Percentiles rank a stretch among this genome's conserved stretches.
These are phyloP conservation scores for Pythium folliculosum DNA, from an alignment of 352 stramenopile species.

Conservation along the genomic window DNA sequence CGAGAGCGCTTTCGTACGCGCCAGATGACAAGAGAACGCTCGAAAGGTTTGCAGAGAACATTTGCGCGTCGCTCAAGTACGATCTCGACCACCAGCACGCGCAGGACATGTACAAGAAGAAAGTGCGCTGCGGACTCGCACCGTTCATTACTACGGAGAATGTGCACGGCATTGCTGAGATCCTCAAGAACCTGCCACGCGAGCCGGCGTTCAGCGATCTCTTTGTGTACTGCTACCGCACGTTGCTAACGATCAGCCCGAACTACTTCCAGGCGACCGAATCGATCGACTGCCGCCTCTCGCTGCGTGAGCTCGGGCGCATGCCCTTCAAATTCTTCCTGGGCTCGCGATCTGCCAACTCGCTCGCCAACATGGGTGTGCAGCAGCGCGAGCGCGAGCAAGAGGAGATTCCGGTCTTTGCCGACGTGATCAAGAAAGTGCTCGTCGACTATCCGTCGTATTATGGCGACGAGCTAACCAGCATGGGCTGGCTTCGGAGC, in stretches of 20 bases:
- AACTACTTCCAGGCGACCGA: constrained; percentile 63
- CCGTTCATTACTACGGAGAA: constrained; percentile 69
- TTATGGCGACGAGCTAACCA: constrained; percentile 71
- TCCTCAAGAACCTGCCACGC: constrained; percentile 77
- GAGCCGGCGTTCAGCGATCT: constrained; percentile 77
- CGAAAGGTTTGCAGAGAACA: constrained; percentile 75
- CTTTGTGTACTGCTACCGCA: constrained; percentile 71
- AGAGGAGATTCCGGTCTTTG: constrained; percentile 48
- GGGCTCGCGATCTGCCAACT: constrained; percentile 51
- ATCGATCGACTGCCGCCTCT: constrained; percentile 47
- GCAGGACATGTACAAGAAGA: constrained; percentile 78
- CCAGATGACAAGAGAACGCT: constrained; percentile 68
- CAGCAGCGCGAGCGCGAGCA: constrained; percentile 45
- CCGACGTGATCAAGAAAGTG: constrained; percentile 69
- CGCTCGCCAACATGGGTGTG: constrained; percentile 47
- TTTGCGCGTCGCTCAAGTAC: constrained; percentile 81
- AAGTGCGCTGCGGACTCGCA: constrained; percentile 61
- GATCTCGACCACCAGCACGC: constrained; percentile 73
- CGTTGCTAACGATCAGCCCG: constrained; percentile 48
- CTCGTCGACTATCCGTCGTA: constrained; percentile 59
- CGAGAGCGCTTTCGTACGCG: constrained; percentile 52
- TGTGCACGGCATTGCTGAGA: constrained; percentile 69
- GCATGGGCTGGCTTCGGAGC: constrained; percentile 60
- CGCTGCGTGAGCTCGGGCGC: constrained; percentile 47
- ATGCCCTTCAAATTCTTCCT: constrained; percentile 80